Evolutionary conservation across 306 rosid genomes (phyloP).

Genomic region (Rubus idaeus): DNA sequence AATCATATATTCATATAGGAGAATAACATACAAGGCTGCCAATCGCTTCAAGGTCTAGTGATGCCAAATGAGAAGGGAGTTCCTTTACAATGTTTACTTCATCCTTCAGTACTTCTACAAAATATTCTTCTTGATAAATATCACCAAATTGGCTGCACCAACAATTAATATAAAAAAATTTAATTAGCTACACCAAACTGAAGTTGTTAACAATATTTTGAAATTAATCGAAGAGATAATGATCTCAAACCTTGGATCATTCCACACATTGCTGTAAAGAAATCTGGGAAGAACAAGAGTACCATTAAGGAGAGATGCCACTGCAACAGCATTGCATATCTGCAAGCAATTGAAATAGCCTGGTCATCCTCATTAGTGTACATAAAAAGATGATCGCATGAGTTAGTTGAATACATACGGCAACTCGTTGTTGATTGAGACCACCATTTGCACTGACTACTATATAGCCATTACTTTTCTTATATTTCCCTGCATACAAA

Average conservation of each 20-base stretch:
- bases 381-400: slow-evolving; percentile 23
- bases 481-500: slow-evolving; percentile 47
- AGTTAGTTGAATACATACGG: slow-evolving; percentile 53
- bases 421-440: slow-evolving; percentile 97
- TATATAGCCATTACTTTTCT: slow-evolving; percentile 72
- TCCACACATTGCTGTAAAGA: slow-evolving; percentile 95
- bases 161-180: not conserved
- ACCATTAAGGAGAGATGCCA: slow-evolving; percentile 87
- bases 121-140: slow-evolving; percentile 85
- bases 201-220: not conserved
- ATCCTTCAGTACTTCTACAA: slow-evolving; percentile 63
- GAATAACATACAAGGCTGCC: slow-evolving; percentile 72
- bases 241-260: slow-evolving; percentile 79
- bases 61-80: slow-evolving; percentile 70
- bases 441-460: slow-evolving; percentile 94
- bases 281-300: slow-evolving; percentile 81
- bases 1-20: not conserved
- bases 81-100: slow-evolving; percentile 68
- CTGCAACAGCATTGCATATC: slow-evolving; percentile 94
- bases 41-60: slow-evolving; percentile 62
- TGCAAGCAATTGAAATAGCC: slow-evolving; percentile 46
- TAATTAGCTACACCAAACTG: not conserved
- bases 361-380: slow-evolving; percentile 36
- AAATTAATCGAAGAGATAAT: not conserved
- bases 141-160: slow-evolving; percentile 87